Evolutionary conservation across 2,329 filamentous ascomycete species (phyloP), one percentile per base, ranked within the genome.

Genomic region (Neonectria hederae): DNA sequence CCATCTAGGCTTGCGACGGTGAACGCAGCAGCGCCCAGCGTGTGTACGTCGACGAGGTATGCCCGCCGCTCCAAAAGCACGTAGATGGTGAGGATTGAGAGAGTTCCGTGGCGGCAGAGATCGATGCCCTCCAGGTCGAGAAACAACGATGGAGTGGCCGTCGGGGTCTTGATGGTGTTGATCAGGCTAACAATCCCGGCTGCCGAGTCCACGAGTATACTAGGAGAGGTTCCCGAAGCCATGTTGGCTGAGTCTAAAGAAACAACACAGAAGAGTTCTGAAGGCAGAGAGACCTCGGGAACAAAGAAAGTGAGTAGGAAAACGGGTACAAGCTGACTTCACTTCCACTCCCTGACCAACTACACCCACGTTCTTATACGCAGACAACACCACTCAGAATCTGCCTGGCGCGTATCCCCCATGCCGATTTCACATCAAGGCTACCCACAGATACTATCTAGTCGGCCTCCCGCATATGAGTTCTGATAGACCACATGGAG

Each of bases 41-140:
- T 28, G 45, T 62, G 59, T 11, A 59, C 46, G 24, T 65, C 63
- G n/a, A 65, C 55, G 5, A 63, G 32, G 32, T 63, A 63, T 10
- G 55, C 40, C 10, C 51, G 45, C 8, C 22, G 8, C 7, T 54
- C 28, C 2, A 40, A 19, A 13, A 22, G 38, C 4, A 59, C n/a
- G 26, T 43, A 59, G n/a, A 65, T 52, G 14, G 49, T 35, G 11
- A 65, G 21, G n/a, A 65, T 40, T 5, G 63, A 62, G 22, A 59
- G 22, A 26, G 22, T 65, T 22, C 63, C 59, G 10, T 65, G 28
- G 3, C 63, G 54, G 2, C 49, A 55, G 5, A 59, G 30, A 4
- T 17, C n/a, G 9, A 59, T 28, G 17, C 63, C 63, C 24, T 59
- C 63, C 19, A 65, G 43, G 14, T 62, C 63, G 24, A 65, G 9